Evolutionary conservation across 768 basidiomycete genomes (phyloP).

Genomic region (Auriculariales sp.): DNA sequence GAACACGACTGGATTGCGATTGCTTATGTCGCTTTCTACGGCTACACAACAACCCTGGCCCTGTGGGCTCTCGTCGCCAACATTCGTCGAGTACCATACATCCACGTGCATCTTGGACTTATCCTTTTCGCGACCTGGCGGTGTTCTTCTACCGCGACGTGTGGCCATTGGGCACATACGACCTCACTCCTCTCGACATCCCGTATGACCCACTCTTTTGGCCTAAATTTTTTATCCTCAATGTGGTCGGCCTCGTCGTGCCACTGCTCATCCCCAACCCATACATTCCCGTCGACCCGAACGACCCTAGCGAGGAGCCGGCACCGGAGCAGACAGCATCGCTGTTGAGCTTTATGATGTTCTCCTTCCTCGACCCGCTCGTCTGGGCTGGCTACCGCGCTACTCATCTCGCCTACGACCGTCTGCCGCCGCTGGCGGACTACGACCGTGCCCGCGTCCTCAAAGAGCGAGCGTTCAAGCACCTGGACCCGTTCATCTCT

Average conservation of each 20-base stretch:
- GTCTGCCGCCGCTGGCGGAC: conserved; percentile 33
- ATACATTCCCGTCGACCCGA: conserved; percentile 44
- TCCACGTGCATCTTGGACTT: conserved; percentile 1
- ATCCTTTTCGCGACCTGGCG: conserved; percentile 1
- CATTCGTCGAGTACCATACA: neutral
- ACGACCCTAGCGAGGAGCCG: conserved; percentile 20
- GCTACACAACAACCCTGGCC: neutral
- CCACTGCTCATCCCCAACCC: conserved; percentile 42
- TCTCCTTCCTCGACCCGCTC: conserved; percentile 39
- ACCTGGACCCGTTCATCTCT: conserved; percentile 13
- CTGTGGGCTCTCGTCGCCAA: neutral
- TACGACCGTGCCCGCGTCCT: conserved; percentile 9
- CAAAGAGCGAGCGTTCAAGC: conserved; percentile 1
- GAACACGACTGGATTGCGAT: neutral
- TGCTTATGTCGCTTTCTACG: neutral
- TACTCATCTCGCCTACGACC: conserved; percentile 27
- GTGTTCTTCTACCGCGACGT: conserved; percentile 18
- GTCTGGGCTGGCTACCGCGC: conserved; percentile 21
- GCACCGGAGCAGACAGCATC: conserved; percentile 39
- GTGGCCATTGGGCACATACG: conserved; percentile 43
- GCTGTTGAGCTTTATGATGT: conserved; percentile 28
- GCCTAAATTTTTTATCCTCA: conserved; percentile 33
- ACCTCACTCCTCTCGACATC: conserved; percentile 31
- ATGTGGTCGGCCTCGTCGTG: conserved; percentile 29
- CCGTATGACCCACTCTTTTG: conserved; percentile 33